These are phyloP conservation scores for Coprinopsis cinerea DNA, from an alignment of 768 basidiomycete genomes.

Conservation along the genomic window DNA sequence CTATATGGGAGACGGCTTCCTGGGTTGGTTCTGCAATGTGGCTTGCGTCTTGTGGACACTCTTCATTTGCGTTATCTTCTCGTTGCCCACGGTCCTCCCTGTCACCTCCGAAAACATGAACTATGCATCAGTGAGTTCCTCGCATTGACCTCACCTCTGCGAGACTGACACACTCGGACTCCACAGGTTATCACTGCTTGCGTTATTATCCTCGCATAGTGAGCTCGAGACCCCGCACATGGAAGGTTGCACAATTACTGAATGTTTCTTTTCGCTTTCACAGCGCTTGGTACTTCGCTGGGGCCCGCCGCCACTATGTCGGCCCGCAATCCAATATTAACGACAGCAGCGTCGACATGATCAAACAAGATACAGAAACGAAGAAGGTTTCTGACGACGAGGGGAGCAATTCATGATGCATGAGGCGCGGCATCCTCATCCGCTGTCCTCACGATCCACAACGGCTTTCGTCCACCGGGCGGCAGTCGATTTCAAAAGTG, in stretches of 20 bases:
- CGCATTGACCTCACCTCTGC: not conserved
- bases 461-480: no score
- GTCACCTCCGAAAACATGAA: slow-evolving; percentile 75
- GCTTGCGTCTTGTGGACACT: slow-evolving; percentile 66
- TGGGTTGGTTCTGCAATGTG: slow-evolving; percentile 57
- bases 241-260: no score
- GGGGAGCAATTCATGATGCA: slow-evolving; percentile 4
- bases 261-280: no score
- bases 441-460: not conserved
- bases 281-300: slow-evolving; percentile 47
- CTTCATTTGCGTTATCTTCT: slow-evolving; percentile 67
- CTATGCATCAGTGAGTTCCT: slow-evolving; percentile 56
- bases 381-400: not conserved
- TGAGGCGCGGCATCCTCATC: not conserved
- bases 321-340: slow-evolving; percentile 54
- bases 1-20: slow-evolving; percentile 67
- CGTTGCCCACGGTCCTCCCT: slow-evolving; percentile 62
- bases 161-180: not conserved
- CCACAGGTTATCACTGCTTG: slow-evolving; percentile 44
- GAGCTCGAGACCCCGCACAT: slow-evolving; percentile 19
- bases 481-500: not conserved
- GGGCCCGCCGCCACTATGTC: slow-evolving; percentile 49
- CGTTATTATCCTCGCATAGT: slow-evolving; percentile 50
- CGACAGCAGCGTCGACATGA: slow-evolving; percentile 17
- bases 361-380: slow-evolving; percentile 1